phyloP scores from a whole-genome alignment of 305 asterid genomes.

The Plantago coronopus region DNA sequence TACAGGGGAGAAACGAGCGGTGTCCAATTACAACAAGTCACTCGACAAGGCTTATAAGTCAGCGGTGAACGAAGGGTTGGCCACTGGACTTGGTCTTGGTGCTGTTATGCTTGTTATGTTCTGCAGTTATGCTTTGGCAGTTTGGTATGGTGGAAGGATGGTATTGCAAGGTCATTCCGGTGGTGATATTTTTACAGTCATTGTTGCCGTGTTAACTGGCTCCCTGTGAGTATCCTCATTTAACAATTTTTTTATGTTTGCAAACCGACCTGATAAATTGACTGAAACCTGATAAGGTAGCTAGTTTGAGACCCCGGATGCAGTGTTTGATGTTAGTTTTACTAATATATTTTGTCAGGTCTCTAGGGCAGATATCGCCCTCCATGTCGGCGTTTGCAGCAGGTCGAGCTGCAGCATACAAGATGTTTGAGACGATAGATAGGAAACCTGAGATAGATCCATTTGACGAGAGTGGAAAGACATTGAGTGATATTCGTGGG shows the following conservation, averaged over 20 bases:
- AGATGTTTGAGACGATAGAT: conserved; percentile 75
- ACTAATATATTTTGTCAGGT: conserved; percentile 30
- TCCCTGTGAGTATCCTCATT: conserved; percentile 54
- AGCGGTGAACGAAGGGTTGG: conserved; percentile 68
- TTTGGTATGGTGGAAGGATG: conserved; percentile 76
- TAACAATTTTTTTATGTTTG: background rate
- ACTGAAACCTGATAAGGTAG: too few relatives aligned
- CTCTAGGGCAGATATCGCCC: conserved; percentile 67
- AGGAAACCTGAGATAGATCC: conserved; percentile 74
- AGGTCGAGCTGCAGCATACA: conserved; percentile 76
- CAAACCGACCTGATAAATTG: too few relatives aligned
- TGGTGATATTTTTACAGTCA: conserved; percentile 63
- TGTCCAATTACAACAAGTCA: conserved; percentile 45
- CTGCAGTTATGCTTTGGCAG: conserved; percentile 78
- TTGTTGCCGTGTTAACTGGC: conserved; percentile 65
- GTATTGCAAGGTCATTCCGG: conserved; percentile 56
- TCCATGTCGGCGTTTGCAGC: conserved; percentile 74
- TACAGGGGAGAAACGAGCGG: conserved; percentile 81
- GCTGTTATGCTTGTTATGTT: conserved; percentile 58
- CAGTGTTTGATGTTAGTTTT: background rate
- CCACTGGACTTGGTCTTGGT: conserved; percentile 78
- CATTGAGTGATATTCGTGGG: conserved; percentile 57
- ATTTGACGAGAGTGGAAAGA: conserved; percentile 54
- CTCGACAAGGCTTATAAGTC: conserved; percentile 65
- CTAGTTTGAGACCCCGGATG: too few relatives aligned